These are phyloP conservation scores for Puccinia novopanici DNA, from an alignment of 1,284 basidiomycete species.

Conservation along the genomic window DNA sequence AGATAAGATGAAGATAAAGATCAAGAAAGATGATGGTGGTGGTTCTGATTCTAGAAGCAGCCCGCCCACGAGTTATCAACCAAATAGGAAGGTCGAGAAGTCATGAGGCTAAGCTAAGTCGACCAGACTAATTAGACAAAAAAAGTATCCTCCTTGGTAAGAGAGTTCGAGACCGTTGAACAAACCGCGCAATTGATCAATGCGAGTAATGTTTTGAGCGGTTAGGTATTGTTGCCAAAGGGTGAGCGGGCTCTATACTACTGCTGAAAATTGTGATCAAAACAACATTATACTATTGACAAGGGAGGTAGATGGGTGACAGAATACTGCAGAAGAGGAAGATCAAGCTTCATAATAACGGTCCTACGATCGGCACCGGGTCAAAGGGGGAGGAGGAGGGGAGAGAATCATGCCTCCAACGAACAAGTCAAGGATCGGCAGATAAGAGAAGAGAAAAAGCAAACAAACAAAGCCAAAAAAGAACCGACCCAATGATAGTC, in stretches of 20 bases:
- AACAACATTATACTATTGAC: neutral
- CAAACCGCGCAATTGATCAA: constrained; percentile 34
- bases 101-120: constrained; percentile 31
- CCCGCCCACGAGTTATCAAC: constrained; percentile 4
- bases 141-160: constrained; percentile 6
- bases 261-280: constrained; percentile 37
- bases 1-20: too few relatives aligned
- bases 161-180: constrained; percentile 13
- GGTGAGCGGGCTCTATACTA: constrained; percentile 21
- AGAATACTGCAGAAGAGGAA: constrained; percentile 49
- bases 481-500: constrained; percentile 30
- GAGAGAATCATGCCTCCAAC: constrained; percentile 1
- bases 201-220: constrained; percentile 25
- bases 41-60: neutral
- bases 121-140: constrained; percentile 5
- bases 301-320: constrained; percentile 44
- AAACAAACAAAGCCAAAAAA: constrained; percentile 26
- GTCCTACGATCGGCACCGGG: constrained; percentile 30
- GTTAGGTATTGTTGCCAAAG: constrained; percentile 25
- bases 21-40: neutral
- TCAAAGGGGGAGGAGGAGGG: constrained; percentile 5
- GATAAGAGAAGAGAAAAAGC: constrained; percentile 3
- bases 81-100: constrained; percentile 25
- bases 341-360: constrained; percentile 29
- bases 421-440: constrained; percentile 19